Conservation (phyloP, 306 rosid species). For the Vicia sativa region DNA sequence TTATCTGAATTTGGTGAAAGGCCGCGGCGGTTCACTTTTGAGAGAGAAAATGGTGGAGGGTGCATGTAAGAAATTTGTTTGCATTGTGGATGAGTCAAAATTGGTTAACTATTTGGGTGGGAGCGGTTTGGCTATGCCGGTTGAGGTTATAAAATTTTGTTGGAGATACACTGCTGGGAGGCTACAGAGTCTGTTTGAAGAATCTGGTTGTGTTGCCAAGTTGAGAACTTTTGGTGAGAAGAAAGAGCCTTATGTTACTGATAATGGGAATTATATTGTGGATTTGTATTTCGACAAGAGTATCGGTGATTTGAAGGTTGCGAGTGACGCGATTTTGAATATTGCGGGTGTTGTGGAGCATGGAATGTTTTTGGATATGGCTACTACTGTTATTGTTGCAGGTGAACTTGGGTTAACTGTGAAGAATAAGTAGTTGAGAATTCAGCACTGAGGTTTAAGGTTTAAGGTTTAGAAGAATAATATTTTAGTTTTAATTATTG, state of each 20-base stretch:
- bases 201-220: constrained; percentile 70
- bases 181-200: constrained; percentile 54
- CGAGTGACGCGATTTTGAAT: constrained; percentile 70
- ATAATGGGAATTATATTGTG: constrained; percentile 71
- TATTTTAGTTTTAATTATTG: constrained; percentile 8
- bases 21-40: constrained; percentile 86
- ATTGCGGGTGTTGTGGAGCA: constrained; percentile 90
- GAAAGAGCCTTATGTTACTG: constrained; percentile 65
- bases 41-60: constrained; percentile 89
- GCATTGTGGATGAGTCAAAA: constrained; percentile 85
- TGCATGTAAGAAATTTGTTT: constrained; percentile 68
- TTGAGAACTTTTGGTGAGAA: constrained; percentile 52
- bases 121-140: constrained; percentile 82
- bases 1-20: constrained; percentile 68
- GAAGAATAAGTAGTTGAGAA: constrained; percentile 51
- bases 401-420: constrained; percentile 78
- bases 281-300: constrained; percentile 69
- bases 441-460: background rate
- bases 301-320: constrained; percentile 80
- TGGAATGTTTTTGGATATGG: constrained; percentile 89
- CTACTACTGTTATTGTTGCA: constrained; percentile 85
- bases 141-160: constrained; percentile 74
- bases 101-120: constrained; percentile 69
- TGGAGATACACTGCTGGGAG: constrained; percentile 71
- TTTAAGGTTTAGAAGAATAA: constrained; percentile 25